These are phyloP conservation scores for Periconia sp. DNA, from an alignment of 2,329 filamentous ascomycete species.

Conservation along the genomic window DNA sequence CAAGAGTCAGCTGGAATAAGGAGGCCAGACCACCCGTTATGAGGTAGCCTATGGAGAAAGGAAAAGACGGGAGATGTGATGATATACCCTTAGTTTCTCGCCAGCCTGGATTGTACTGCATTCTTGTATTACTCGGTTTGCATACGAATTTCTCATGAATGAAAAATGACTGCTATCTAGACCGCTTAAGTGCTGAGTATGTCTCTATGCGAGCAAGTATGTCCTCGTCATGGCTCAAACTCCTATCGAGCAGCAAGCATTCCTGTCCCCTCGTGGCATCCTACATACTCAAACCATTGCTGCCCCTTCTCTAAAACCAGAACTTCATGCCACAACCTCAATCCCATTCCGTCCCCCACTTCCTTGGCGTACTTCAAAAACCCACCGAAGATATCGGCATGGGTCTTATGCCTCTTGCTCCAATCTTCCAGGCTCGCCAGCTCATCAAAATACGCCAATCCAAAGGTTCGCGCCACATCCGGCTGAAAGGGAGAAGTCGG, in stretches of 20 bases:
- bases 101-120: too few species aligned
- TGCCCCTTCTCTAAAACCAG: constrained; percentile 48
- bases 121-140: too few species aligned
- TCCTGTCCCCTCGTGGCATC: constrained; percentile 46
- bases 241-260: too few species aligned
- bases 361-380: constrained; percentile 49
- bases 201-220: too few species aligned
- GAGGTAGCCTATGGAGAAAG: constrained; percentile 69
- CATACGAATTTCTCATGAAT: too few species aligned
- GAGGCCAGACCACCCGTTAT: constrained; percentile 90
- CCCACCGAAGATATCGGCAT: constrained; percentile 50
- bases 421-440: constrained; percentile 48
- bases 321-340: constrained; percentile 52
- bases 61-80: background rate
- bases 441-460: constrained; percentile 52
- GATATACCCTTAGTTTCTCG: background rate
- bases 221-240: too few species aligned
- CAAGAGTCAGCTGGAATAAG: constrained; percentile 94
- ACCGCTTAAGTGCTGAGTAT: too few species aligned
- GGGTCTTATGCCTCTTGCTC: constrained; percentile 49
- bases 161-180: too few species aligned
- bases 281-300: constrained; percentile 53
- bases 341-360: constrained; percentile 42
- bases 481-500: constrained; percentile 23
- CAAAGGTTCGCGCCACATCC: constrained; percentile 47